A percentile compares a stretch with the other conserved stretches of the same genome.
Evolutionary conservation across 352 stramenopile species (phyloP).

Genomic region (Albugo candida): DNA sequence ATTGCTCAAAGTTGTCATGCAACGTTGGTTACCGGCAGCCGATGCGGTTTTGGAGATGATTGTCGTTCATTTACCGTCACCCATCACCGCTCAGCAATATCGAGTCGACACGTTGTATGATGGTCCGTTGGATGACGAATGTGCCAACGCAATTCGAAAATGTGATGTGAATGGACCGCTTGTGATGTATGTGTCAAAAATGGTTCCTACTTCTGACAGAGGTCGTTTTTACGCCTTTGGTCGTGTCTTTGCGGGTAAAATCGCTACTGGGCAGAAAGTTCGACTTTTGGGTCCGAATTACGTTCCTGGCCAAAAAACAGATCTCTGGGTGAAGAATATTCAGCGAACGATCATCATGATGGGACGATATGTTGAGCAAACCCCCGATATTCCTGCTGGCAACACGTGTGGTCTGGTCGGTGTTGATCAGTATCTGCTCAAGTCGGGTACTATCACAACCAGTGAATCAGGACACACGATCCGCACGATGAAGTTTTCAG

Average conservation of each 20-base stretch:
- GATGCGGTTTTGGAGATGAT: constrained; percentile 99
- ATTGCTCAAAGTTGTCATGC: constrained; percentile 96
- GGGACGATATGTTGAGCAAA: constrained; percentile 96
- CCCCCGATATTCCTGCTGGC: constrained; percentile 95
- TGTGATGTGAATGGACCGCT: constrained; percentile 96
- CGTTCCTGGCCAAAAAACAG: constrained; percentile 98
- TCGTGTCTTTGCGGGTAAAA: constrained; percentile 98
- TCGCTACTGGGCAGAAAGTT: constrained; percentile 97
- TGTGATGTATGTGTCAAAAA: constrained; percentile 99
- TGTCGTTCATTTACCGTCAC: constrained; percentile 97
- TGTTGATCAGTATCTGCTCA: constrained; percentile 99
- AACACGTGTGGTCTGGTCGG: constrained; percentile 99
- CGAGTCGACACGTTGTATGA: constrained; percentile 98
- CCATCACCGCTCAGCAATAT: constrained; percentile 92
- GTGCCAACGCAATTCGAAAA: constrained; percentile 92
- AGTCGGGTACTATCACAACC: constrained; percentile 98
- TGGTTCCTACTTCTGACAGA: constrained; percentile 98
- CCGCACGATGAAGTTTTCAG: constrained; percentile 99
- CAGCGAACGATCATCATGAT: constrained; percentile 99
- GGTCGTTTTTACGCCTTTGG: constrained; percentile 99
- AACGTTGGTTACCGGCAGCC: constrained; percentile 97
- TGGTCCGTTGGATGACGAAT: constrained; percentile 95
- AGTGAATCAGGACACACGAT: constrained; percentile 95
- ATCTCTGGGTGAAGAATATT: constrained; percentile 99
- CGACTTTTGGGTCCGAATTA: constrained; percentile 99